Conservation (phyloP, 331 rosid genomes). For the Dryas integrifolia region DNA sequence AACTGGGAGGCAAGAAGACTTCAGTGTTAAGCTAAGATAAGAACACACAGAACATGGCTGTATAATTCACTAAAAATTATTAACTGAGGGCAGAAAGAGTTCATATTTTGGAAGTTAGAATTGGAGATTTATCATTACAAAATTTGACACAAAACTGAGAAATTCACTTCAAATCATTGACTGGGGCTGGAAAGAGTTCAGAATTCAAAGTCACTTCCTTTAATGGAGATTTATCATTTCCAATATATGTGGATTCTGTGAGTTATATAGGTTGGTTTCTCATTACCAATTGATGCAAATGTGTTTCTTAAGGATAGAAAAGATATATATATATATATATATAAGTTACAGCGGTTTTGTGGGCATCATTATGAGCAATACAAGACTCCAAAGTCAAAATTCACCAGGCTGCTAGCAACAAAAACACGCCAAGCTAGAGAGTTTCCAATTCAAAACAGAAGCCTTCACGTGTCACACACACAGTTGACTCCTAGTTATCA, state of each 20-base stretch:
- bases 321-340: not conserved
- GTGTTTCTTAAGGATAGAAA: not conserved
- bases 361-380: not conserved
- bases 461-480: not conserved
- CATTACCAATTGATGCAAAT: not conserved
- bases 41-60: not conserved
- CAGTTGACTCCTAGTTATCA: not conserved
- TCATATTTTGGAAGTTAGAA: not conserved
- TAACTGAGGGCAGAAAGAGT: not conserved
- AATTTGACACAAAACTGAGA: not conserved
- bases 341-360: not conserved
- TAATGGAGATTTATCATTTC: not conserved
- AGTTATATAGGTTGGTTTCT: not conserved
- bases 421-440: not conserved
- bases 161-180: not conserved
- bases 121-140: not conserved
- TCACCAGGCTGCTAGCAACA: not conserved
- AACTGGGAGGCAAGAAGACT: constrained; percentile 47
- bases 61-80: not conserved
- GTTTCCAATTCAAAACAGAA: constrained; percentile 3
- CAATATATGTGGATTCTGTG: not conserved
- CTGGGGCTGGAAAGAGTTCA: not conserved
- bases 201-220: not conserved
- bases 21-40: constrained; percentile 10
- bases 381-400: not conserved